Conservation (phyloP, 352 stramenopile species). For the Globisporangium parvum region DNA sequence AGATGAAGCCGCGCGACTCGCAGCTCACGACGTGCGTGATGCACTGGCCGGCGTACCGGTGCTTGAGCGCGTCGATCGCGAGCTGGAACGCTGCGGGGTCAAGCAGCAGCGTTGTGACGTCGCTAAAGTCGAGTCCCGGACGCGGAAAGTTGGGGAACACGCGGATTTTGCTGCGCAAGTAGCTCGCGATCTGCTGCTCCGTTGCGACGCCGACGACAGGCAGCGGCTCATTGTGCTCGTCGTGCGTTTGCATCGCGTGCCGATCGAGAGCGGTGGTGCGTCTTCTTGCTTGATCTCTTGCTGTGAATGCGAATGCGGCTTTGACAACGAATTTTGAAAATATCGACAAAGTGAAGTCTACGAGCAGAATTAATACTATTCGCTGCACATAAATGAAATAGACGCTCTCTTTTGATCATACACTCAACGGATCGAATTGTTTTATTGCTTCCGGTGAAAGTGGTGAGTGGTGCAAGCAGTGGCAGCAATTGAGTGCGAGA, state of each 20-base stretch:
- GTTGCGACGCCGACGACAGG: conserved; percentile 30
- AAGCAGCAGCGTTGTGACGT: conserved; percentile 68
- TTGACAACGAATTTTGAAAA: no score
- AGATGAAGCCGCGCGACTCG: conserved; percentile 79
- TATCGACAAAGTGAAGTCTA: no score
- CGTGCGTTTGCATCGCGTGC: background rate
- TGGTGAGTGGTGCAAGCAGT: no score
- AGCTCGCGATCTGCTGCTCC: conserved; percentile 43
- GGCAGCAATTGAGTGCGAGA: no score
- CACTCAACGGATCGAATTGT: no score
- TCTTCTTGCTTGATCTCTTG: background rate
- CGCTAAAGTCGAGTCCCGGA: conserved; percentile 51
- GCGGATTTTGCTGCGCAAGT: conserved; percentile 65
- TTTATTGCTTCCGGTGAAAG: no score
- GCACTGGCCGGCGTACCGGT: conserved; percentile 42
- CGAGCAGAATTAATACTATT: no score
- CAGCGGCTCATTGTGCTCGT: background rate
- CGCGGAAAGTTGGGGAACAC: conserved; percentile 59
- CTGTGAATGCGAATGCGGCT: background rate
- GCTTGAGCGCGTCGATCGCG: conserved; percentile 59
- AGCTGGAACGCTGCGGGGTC: conserved; percentile 70
- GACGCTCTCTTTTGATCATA: no score
- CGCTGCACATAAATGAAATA: no score
- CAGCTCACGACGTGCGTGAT: conserved; percentile 82
- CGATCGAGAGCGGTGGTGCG: background rate